Base-by-base conservation (phyloP, 2,329 filamentous ascomycete genomes). In the Dactylonectria macrodidyma region DNA sequence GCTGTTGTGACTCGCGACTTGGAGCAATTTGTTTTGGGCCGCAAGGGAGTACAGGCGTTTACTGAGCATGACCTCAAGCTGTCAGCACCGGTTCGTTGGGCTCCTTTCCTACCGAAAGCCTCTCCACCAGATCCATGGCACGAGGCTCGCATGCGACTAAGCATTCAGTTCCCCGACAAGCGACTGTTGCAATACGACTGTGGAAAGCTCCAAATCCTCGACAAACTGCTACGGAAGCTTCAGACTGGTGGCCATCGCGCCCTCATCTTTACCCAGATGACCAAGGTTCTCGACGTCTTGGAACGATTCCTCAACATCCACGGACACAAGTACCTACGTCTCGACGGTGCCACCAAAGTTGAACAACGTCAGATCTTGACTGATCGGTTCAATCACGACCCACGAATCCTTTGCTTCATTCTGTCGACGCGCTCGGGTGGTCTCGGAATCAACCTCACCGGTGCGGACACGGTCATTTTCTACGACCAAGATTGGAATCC, bases 401-500 rank as follows among this genome's bases (percentile, higher is more conserved):
- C 91, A 2, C 93, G 95, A 55, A 98, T 99, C 68, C 87, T 97
- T 14, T 95, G 92, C 70, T 99, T 99, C 83, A 99, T 99, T 75
- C 84, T 99, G 5, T 98, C 95, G 0, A 97, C 95, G 57, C 91
- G 96, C 65, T 98, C 96, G 0, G 96, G 96, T 73, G 96, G 96
- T 62, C 86, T 99, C 1, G 96, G 96, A 65, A 97, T 99, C 84
- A 99, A 99, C 76, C 86, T 99, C 50, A 98, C 95, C 0, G 96
- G 96, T 56, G 96, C 96, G 5, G 96, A 98, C 80, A 97, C 95
- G 0, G 96, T 99, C 76, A 98, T 99, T 73, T 99, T 99, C 81
- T 99, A 98, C 82, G 96, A 99, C 77, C 91, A 98, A 67, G 96
- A 99, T 79, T 99, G 97, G 97, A 99, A 99, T 76, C 96, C 96